Evolutionary conservation across 2,329 filamentous ascomycete species (phyloP).

Genomic region (Nothopassalora personata): DNA sequence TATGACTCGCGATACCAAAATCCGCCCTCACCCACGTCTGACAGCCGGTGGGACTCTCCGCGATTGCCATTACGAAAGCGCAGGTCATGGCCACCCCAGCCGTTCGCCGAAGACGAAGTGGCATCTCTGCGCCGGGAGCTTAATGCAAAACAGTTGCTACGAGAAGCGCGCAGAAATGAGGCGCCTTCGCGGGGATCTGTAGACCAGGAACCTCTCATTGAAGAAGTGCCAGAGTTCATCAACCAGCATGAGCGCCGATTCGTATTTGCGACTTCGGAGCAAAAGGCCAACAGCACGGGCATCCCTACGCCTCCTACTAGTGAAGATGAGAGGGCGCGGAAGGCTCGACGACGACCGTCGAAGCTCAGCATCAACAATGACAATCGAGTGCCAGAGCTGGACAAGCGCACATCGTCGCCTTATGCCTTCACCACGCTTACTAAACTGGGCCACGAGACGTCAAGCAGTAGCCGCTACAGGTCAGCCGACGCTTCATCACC

Average conservation of each 20-base stretch:
- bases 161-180: constrained; percentile 47
- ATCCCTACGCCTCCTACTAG: constrained; percentile 34
- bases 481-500: constrained; percentile 47
- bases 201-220: constrained; percentile 63
- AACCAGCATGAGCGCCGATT: constrained; percentile 54
- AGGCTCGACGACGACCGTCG: constrained; percentile 27
- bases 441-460: constrained; percentile 29
- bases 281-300: constrained; percentile 9
- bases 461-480: constrained; percentile 40
- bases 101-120: constrained; percentile 65
- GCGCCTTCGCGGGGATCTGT: constrained; percentile 57
- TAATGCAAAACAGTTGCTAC: constrained; percentile 35
- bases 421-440: constrained; percentile 41
- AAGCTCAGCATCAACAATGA: constrained; percentile 33
- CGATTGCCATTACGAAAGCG: constrained; percentile 20
- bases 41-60: constrained; percentile 9
- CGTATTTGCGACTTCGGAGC: constrained; percentile 42
- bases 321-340: constrained; percentile 34
- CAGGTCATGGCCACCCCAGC: constrained; percentile 52
- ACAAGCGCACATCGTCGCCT: constrained; percentile 40
- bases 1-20: constrained; percentile 33
- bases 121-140: constrained; percentile 59
- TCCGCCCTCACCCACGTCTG: constrained; percentile 24
- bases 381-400: constrained; percentile 37
- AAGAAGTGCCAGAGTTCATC: constrained; percentile 47